Evolutionary conservation across 2,329 filamentous ascomycete genomes (phyloP), one percentile per base, ranked within the genome.

Genomic region (Colletotrichum zoysiae): DNA sequence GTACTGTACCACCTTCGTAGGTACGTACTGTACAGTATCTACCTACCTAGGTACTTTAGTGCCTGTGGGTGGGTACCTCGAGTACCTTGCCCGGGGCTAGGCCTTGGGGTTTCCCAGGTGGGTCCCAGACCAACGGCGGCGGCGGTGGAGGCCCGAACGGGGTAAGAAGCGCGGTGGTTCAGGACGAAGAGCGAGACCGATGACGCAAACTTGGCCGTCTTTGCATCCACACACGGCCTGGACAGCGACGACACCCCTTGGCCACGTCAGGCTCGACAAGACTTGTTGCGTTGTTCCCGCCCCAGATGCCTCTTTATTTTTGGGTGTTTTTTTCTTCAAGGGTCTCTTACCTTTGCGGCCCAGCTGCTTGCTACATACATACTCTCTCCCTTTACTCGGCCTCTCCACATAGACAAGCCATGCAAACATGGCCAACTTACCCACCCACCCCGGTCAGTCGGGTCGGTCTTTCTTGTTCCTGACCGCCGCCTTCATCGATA

Each of bases 171-270:
- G 51, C 5, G 42, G 64, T 55, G 50, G 63, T 51, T 61, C 57
- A 57, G 57, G 33, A 48, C 35, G 33, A 30, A 55, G 40, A 50
- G 8, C 44, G 35, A 61, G 38, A 44, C 51, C 65, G 48, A 73
- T 73, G 70, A 73, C 30, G 75, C 35, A 62, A 78, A 63, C 59
- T 64, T 64, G 33, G 63, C 56, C 16, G 56, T 70, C 48, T 42
- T 51, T 51, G 33, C 40, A 58, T 40, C 48, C 67, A 42, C 50
- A n/a, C 55, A 51, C 40, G 11, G 51, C 44, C 58, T 53, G 53
- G 40, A 26, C 57, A 23, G 62, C 64, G 62, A 53, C 42, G 53
- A 53, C 60, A 66, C 35, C 33, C 69, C 69, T 70, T 65, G 70
- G 65, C 65, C 70, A 71, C 66, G 70, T 72, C 66, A 72, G 60